phyloP scores from a whole-genome alignment of 805 yeast genomes.

The Tetrapisispora pingtungensis region DNA sequence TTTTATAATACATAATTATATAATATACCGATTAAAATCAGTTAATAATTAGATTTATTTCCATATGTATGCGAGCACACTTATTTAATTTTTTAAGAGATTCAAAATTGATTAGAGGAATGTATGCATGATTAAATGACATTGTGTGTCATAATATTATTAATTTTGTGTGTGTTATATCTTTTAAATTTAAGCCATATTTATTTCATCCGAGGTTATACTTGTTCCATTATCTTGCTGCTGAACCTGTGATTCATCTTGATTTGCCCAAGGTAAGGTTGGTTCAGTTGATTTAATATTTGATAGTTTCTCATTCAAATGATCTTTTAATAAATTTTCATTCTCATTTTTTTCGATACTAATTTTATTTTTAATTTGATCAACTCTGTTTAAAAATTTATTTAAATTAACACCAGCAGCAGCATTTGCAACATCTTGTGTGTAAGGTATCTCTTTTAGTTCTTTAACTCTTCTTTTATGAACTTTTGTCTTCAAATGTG shows the following conservation, averaged over 20 bases:
- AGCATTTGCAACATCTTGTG: slow-evolving; percentile 82
- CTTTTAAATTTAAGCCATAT: background rate
- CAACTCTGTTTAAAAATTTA: slow-evolving; percentile 55
- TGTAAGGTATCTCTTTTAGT: slow-evolving; percentile 69
- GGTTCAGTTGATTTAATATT: slow-evolving; percentile 27
- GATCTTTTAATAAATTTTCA: slow-evolving; percentile 31
- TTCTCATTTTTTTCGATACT: slow-evolving; percentile 38
- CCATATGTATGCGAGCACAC: too few species aligned
- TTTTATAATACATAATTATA: background rate
- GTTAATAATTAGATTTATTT: too few species aligned
- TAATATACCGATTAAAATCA: too few species aligned
- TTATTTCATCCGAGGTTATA: slow-evolving; percentile 2
- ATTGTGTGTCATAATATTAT: background rate
- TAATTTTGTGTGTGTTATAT: background rate
- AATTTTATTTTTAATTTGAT: slow-evolving; percentile 41
- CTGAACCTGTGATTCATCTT: background rate
- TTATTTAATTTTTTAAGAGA: too few species aligned
- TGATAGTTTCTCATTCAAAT: slow-evolving; percentile 18
- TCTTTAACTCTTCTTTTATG: slow-evolving; percentile 83
- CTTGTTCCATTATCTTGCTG: background rate
- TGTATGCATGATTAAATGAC: background rate
- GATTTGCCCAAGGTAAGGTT: slow-evolving; percentile 22
- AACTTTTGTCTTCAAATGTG: slow-evolving; percentile 64
- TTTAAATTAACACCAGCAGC: slow-evolving; percentile 73
- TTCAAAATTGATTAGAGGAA: background rate